Evolutionary conservation across 2,329 filamentous ascomycete genomes (phyloP).

Genomic region (Cordyceps sp.): DNA sequence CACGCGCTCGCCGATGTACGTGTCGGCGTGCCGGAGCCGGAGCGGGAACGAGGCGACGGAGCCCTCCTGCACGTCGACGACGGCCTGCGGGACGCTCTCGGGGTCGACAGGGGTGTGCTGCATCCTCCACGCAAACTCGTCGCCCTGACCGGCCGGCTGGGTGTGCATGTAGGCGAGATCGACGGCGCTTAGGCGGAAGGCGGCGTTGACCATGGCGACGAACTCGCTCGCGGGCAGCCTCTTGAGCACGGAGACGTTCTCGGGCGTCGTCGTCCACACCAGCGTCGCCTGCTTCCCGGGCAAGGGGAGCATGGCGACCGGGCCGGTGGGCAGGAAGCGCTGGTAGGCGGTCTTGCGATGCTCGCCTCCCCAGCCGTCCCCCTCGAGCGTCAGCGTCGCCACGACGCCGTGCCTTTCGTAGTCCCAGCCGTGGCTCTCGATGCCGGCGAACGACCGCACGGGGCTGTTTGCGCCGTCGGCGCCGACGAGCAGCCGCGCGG

Average conservation of each 20-base stretch:
- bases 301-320: conserved; percentile 78
- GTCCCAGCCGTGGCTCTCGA: conserved; percentile 79
- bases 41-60: conserved; percentile 83
- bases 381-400: conserved; percentile 63
- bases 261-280: conserved; percentile 86
- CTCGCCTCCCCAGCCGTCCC: conserved; percentile 35
- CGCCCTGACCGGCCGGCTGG: conserved; percentile 37
- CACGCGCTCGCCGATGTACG: conserved; percentile 78
- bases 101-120: conserved; percentile 46
- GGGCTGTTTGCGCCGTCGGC: conserved; percentile 93
- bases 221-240: conserved; percentile 58
- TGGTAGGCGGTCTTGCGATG: conserved; percentile 71
- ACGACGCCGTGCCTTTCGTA: conserved; percentile 84
- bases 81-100: conserved; percentile 44
- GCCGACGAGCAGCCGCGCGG: conserved; percentile 73
- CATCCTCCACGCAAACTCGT: conserved; percentile 74
- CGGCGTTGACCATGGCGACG: conserved; percentile 77
- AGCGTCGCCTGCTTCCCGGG: conserved; percentile 71
- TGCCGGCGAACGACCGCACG: conserved; percentile 76
- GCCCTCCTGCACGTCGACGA: conserved; percentile 57
- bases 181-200: conserved; percentile 63
- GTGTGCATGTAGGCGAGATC: conserved; percentile 76
- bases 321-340: conserved; percentile 82
- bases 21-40: conserved; percentile 81
- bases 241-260: conserved; percentile 66